A percentile compares a stretch with the other conserved stretches of the same genome.
Evolutionary conservation across 129 eudicot genomes (phyloP).

Genomic region (Smallanthus sonchifolius): DNA sequence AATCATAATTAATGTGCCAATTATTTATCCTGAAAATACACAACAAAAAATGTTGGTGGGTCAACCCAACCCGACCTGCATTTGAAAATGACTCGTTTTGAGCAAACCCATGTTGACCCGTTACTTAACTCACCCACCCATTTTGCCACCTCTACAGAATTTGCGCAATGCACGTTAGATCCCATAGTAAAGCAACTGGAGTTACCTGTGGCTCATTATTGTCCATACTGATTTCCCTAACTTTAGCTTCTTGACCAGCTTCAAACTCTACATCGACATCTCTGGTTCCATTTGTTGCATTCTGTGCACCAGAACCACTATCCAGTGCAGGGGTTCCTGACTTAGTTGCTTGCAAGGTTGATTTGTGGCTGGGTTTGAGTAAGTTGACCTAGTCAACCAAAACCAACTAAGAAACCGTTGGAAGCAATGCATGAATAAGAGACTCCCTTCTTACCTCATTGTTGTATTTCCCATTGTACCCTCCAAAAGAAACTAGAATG

Average conservation of each 20-base stretch:
- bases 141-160: neutral
- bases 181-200: neutral
- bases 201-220: slow-evolving; percentile 59
- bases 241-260: slow-evolving; percentile 78
- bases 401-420: slow-evolving; percentile 12
- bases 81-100: neutral
- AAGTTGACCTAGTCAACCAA: slow-evolving; percentile 60
- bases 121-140: neutral
- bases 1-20: neutral
- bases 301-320: slow-evolving; percentile 82
- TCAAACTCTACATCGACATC: slow-evolving; percentile 75
- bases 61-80: neutral
- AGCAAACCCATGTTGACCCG: neutral
- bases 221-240: slow-evolving; percentile 81
- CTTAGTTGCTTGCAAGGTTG: slow-evolving; percentile 77
- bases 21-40: neutral
- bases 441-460: slow-evolving; percentile 59
- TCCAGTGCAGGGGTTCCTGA: slow-evolving; percentile 66
- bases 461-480: slow-evolving; percentile 94
- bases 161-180: neutral
- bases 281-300: slow-evolving; percentile 79
- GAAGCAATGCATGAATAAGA: neutral
- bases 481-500: slow-evolving; percentile 89
- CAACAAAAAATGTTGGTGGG: neutral
- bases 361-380: slow-evolving; percentile 92